These are phyloP conservation scores for Pseudogymnoascus sp. DNA, from an alignment of 2,329 filamentous ascomycete genomes.

Conservation along the genomic window DNA sequence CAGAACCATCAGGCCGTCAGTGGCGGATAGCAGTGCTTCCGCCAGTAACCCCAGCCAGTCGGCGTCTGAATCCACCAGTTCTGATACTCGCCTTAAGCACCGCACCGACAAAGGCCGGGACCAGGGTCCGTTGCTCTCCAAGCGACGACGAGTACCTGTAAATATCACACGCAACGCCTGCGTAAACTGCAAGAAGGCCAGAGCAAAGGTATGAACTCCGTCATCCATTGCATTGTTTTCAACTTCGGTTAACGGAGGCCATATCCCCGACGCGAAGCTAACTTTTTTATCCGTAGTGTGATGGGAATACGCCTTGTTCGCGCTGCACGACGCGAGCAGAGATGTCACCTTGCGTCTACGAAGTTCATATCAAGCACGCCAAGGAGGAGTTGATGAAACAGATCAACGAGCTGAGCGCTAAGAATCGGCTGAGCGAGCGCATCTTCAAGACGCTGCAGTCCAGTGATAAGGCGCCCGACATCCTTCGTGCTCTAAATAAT, in stretches of 20 bases:
- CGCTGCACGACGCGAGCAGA: constrained; percentile 25
- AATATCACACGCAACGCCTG: constrained; percentile 31
- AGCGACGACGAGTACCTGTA: constrained; percentile 28
- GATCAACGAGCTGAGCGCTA: constrained; percentile 26
- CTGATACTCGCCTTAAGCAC: constrained; percentile 20
- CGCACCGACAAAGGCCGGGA: constrained; percentile 18
- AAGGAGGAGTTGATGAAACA: constrained; percentile 29
- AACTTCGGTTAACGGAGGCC: background rate
- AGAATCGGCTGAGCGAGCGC: constrained; percentile 24
- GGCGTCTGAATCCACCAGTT: constrained; percentile 22
- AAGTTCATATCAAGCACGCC: constrained; percentile 30
- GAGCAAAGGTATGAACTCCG: constrained; percentile 27
- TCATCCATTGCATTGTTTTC: background rate
- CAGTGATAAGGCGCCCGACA: constrained; percentile 25
- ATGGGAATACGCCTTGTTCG: constrained; percentile 29
- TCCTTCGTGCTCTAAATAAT: constrained; percentile 25
- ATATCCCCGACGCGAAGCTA: background rate
- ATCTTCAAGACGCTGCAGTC: constrained; percentile 25
- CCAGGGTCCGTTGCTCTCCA: constrained; percentile 14
- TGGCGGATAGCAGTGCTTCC: constrained; percentile 17
- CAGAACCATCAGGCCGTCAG: background rate
- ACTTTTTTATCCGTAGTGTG: constrained; percentile 23
- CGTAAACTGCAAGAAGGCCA: constrained; percentile 30
- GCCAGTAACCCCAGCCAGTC: constrained; percentile 21
- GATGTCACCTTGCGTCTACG: constrained; percentile 26